Evolutionary conservation across 2,329 filamentous ascomycete genomes (phyloP).

Genomic region (Phoma sp.): DNA sequence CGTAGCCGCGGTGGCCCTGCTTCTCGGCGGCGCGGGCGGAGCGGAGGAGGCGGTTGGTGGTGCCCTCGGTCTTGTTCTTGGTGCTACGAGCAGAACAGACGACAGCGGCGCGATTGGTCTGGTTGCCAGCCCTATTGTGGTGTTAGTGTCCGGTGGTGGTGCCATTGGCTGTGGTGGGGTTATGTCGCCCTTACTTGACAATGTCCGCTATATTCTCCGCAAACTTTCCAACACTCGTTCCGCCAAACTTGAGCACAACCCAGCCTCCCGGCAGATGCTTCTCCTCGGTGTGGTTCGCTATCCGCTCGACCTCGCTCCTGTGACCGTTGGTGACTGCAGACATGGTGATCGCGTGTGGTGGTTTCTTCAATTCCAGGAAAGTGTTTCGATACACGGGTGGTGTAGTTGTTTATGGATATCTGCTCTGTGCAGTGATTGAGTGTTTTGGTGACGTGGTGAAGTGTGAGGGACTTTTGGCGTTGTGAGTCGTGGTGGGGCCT

Average conservation of each 20-base stretch:
- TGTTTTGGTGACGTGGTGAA: slow-evolving; percentile 10
- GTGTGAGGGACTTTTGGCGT: slow-evolving; percentile 8
- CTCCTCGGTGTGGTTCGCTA: slow-evolving; percentile 52
- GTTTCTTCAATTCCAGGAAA: background rate
- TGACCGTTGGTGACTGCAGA: slow-evolving; percentile 40
- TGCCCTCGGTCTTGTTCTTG: slow-evolving; percentile 92
- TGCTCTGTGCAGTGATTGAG: slow-evolving; percentile 11
- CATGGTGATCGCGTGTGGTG: slow-evolving; percentile 27
- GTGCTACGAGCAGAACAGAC: slow-evolving; percentile 96
- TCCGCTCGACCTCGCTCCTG: slow-evolving; percentile 46
- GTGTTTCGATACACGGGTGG: background rate
- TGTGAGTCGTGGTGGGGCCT: slow-evolving; percentile 17
- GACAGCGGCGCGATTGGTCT: slow-evolving; percentile 79
- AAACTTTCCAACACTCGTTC: slow-evolving; percentile 95
- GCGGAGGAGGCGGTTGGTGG: slow-evolving; percentile 75
- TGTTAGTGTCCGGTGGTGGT: slow-evolving; percentile 7
- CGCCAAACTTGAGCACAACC: slow-evolving; percentile 95
- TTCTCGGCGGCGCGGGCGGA: slow-evolving; percentile 57
- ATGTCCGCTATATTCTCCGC: slow-evolving; percentile 70
- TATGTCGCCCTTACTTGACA: slow-evolving; percentile 56
- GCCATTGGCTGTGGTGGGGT: background rate
- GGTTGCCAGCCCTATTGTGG: slow-evolving; percentile 60
- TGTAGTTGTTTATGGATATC: background rate
- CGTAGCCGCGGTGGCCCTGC: slow-evolving; percentile 63
- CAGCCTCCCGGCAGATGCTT: slow-evolving; percentile 65